phyloP scores from a whole-genome alignment of 164 flowering plant species.

The Nymphaea colorata region DNA sequence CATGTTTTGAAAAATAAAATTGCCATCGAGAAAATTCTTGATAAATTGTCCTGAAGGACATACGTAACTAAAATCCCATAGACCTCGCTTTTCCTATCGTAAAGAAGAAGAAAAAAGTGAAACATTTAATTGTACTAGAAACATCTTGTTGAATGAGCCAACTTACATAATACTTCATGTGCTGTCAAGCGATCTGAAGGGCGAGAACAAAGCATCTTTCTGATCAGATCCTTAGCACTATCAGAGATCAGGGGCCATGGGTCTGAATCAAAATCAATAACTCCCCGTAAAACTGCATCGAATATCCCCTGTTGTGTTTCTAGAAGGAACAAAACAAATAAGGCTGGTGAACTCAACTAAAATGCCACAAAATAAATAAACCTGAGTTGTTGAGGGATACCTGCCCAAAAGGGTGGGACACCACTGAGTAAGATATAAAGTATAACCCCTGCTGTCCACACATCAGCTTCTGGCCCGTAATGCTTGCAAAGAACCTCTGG shows the following conservation, averaged over 20 bases:
- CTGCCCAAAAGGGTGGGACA: slow-evolving; percentile 99
- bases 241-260: slow-evolving; percentile 98
- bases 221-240: slow-evolving; percentile 92
- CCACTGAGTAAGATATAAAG: slow-evolving; percentile 88
- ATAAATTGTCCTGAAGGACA: no score
- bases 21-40: no score
- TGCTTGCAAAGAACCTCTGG: slow-evolving; percentile 96
- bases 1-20: no score
- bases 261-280: slow-evolving; percentile 90
- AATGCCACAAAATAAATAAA: no score
- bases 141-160: not conserved
- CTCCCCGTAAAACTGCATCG: slow-evolving; percentile 86
- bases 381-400: slow-evolving; percentile 16
- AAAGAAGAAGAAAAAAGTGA: no score
- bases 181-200: slow-evolving; percentile 86
- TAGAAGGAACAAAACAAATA: slow-evolving; percentile 8
- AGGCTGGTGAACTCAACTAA: not conserved
- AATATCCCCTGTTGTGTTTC: slow-evolving; percentile 72
- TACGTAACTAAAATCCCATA: no score
- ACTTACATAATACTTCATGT: slow-evolving; percentile 93
- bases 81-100: no score
- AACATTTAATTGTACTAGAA: no score
- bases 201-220: slow-evolving; percentile 74
- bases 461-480: slow-evolving; percentile 95
- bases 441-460: slow-evolving; percentile 98